Evolutionary conservation across 768 basidiomycete species (phyloP), one percentile per base, ranked within the genome.

Genomic region (Boletus fagicola): DNA sequence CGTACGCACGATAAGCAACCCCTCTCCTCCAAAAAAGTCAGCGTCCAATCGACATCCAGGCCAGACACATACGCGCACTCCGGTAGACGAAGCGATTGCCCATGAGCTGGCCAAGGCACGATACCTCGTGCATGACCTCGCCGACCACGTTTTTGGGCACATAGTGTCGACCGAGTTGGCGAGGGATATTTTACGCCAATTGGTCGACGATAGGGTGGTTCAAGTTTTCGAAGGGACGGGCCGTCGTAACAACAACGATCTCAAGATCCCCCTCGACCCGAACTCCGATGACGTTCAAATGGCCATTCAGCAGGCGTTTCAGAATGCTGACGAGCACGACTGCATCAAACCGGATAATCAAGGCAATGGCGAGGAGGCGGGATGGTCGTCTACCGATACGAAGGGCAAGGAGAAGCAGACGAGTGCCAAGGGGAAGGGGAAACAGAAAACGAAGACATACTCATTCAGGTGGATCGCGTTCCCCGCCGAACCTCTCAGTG

Each of bases 381-480:
- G 20, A 4, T 15, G 18, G 2, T 38, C 22, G 8, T 20, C 35
- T n/a, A 28, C 35, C 5, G 26, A 31, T 11, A n/a, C n/a, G 13
- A 52, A 38, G 7, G 16, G 48, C 53, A n/a, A n/a, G n/a, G n/a
- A n/a, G n/a, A n/a, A n/a, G n/a, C n/a, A 38, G 20, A 20, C 51
- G 18, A 20, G 31, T 12, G 31, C 11, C 18, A 57, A 43, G 30
- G 39, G 15, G 8, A 58, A 26, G 26, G 33, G 47, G 16, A 35
- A 54, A 18, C 35, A 18, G 28, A 49, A 46, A 28, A 20, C 13
- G 26, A 52, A 45, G 33, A n/a, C 2, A 9, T 53, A 50, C 56
- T 44, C 45, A 13, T 62, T 61, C 42, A 31, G 24, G 42, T 61
- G 53, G 62, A 10, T 5, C 38, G 26, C 39, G 0, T 63, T 58